phyloP scores from a whole-genome alignment of 495 filamentous ascomycete genomes.

The Xylaria cubensis region DNA sequence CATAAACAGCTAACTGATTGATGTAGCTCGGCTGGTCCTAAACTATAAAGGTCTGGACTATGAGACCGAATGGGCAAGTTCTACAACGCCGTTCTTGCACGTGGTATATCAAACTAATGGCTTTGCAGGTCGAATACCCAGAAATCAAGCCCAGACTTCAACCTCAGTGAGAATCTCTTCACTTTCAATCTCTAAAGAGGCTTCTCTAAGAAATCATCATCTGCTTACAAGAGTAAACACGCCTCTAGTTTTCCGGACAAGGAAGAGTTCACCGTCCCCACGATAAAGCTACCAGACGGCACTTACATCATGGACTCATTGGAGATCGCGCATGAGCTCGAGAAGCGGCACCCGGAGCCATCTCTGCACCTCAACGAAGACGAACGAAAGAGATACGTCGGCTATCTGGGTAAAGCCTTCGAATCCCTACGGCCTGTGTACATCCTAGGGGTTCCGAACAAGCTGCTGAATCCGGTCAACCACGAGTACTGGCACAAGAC shows the following conservation, averaged over 20 bases:
- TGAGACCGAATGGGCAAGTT: conserved; percentile 64
- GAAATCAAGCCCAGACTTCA: conserved; percentile 58
- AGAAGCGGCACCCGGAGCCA: conserved; percentile 59
- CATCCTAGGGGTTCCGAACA: conserved; percentile 44
- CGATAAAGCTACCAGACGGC: conserved; percentile 57
- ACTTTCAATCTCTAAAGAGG: neutral
- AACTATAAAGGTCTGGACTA: conserved; percentile 70
- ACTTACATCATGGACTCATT: conserved; percentile 63
- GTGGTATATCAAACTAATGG: neutral
- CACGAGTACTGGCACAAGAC: conserved; percentile 54
- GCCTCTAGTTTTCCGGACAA: conserved; percentile 46
- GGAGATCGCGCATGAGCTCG: conserved; percentile 59
- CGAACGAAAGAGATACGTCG: conserved; percentile 40
- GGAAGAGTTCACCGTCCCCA: conserved; percentile 59
- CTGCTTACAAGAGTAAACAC: conserved; percentile 32
- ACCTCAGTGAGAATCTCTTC: conserved; percentile 46
- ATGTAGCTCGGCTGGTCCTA: conserved; percentile 60
- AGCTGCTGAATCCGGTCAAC: conserved; percentile 49
- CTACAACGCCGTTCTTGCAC: neutral
- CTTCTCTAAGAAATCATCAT: neutral
- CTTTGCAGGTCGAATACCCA: conserved; percentile 60
- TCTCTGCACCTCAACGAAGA: conserved; percentile 48
- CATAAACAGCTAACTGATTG: neutral
- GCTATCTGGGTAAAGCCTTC: conserved; percentile 28
- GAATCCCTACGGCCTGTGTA: conserved; percentile 36